These are phyloP conservation scores for Salix purpurea DNA, from an alignment of 345 rosid species.

Conservation along the genomic window DNA sequence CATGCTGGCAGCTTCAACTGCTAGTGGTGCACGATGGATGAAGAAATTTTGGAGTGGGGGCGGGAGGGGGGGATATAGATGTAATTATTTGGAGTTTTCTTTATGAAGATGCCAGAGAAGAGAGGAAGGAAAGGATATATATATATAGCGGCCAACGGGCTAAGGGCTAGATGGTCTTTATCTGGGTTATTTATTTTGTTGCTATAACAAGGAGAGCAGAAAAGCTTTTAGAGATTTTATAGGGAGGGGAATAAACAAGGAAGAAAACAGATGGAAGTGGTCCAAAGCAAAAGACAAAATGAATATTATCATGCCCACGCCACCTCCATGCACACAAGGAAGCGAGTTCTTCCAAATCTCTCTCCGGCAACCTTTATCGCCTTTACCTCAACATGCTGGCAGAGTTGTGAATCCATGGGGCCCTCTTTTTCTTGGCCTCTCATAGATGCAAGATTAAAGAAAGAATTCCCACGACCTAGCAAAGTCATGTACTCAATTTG, in stretches of 20 bases:
- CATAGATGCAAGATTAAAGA: neutral
- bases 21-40: constrained; percentile 33
- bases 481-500: neutral
- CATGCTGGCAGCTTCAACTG: constrained; percentile 99
- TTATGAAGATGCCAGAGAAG: neutral
- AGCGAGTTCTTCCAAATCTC: constrained; percentile 17
- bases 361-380: neutral
- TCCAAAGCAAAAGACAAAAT: constrained; percentile 39
- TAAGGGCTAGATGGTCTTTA: neutral
- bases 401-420: neutral
- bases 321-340: constrained; percentile 37
- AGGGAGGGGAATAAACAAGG: neutral
- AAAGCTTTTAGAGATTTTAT: neutral
- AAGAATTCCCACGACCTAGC: neutral
- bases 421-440: neutral
- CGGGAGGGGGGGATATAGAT: neutral
- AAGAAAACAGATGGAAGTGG: constrained; percentile 27
- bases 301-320: constrained; percentile 42
- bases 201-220: neutral
- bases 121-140: neutral
- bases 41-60: too few relatives aligned
- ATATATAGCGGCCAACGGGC: neutral
- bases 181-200: neutral
- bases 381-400: neutral
- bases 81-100: neutral